Base-by-base conservation (phyloP, 176 grass and related monocot species). In the Oryza nivara region DNA sequence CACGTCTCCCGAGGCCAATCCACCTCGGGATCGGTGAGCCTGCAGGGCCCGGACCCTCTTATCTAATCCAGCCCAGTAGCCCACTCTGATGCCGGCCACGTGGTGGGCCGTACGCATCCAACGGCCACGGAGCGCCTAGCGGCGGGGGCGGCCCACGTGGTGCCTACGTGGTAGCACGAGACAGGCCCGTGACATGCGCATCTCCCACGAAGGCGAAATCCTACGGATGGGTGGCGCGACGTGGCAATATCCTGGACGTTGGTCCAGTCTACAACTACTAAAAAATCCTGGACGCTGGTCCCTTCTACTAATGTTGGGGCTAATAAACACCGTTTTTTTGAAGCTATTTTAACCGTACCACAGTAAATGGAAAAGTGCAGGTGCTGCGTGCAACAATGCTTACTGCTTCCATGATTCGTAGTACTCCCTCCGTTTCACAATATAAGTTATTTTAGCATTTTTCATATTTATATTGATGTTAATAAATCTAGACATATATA, bases 11-110 rank as follows among this genome's bases (percentile, higher is more conserved):
- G 65, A 86, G 75, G 84, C 80, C 75, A 90, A 92, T 93, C 89
- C 76, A 68, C 87, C 74, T 97, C 16, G 91, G 91, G 94, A 97
- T 97, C 82, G 43, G 87, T 78, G 82, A 65, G 68, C 48, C 0
- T 26, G 51, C 81, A 88, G 65, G 64, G 28, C 67, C 78, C 6
- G 1, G 83, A 49, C 65, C 25, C 35, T 1, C 76, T 23, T 56
- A 36, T 70, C 74, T 75, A 41, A 67, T 64, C 68, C 19, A 2
- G 58, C 71, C 70, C 56, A 51, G 26, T 30, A 10, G 58, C 19
- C 28, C 58, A 30, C 49, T 36, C 19, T 2, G 36, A 86, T 80
- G 35, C 8, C 11, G 4, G 34, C 34, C 79, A 68, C 74, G 85
- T 78, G 65, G 9, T 14, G 2, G 3, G 0, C 26, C 0, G 17